These are phyloP conservation scores for Calonectria henricotiae DNA, from an alignment of 2,329 filamentous ascomycete genomes.

Conservation along the genomic window DNA sequence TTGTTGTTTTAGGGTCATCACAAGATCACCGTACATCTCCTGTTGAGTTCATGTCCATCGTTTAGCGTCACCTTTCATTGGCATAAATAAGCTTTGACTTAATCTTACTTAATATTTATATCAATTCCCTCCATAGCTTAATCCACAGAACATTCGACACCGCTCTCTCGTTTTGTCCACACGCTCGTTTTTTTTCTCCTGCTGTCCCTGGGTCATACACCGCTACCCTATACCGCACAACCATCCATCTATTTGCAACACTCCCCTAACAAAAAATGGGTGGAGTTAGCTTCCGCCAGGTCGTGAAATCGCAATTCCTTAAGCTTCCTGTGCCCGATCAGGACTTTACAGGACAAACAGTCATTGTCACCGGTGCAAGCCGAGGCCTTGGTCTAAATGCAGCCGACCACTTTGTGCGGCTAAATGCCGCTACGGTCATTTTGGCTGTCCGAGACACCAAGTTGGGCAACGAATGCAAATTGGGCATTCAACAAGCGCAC, in stretches of 20 bases:
- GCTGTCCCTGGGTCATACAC: background rate
- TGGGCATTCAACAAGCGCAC: background rate
- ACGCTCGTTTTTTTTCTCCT: background rate
- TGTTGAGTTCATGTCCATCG: background rate
- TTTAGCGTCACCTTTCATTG: background rate
- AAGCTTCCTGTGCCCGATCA: conserved; percentile 10
- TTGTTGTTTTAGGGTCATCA: background rate
- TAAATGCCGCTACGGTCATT: background rate
- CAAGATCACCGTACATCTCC: background rate
- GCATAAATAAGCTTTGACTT: conserved; percentile 22
- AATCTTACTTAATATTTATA: conserved; percentile 25
- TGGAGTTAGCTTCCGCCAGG: conserved; percentile 10
- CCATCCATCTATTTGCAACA: background rate
- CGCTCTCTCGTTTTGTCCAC: conserved; percentile 1
- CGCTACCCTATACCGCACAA: background rate
- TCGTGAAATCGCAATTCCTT: conserved; percentile 3
- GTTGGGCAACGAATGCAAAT: conserved; percentile 3
- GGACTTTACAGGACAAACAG: conserved; percentile 11
- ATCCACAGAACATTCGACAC: conserved; percentile 1
- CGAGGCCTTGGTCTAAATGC: conserved; percentile 1
- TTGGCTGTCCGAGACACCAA: conserved; percentile 7
- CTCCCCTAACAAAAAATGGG: background rate
- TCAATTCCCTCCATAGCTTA: conserved; percentile 17
- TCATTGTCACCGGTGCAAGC: conserved; percentile 13
- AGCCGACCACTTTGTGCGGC: background rate